Evolutionary conservation across 2,329 filamentous ascomycete species (phyloP).

Genomic region (Cephalotrichum gorgonifer): DNA sequence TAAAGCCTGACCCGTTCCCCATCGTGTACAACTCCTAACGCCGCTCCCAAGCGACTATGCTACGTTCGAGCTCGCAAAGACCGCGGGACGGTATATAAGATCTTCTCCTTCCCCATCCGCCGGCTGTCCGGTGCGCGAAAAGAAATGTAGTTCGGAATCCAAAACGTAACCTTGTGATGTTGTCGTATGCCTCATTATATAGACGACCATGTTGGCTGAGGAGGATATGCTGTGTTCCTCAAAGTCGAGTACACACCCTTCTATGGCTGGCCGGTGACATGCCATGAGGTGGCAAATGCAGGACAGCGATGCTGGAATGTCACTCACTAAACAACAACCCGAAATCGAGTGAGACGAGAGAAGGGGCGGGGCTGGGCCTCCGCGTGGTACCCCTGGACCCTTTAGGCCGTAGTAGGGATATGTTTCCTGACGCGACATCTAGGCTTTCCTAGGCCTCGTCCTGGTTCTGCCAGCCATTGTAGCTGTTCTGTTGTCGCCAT

Average conservation of each 20-base stretch:
- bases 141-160: not conserved
- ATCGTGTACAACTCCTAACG: too few relatives aligned
- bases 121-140: not conserved
- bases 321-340: too few relatives aligned
- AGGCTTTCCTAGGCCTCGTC: slow-evolving; percentile 8
- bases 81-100: too few relatives aligned
- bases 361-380: not conserved
- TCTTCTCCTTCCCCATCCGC: not conserved
- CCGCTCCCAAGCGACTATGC: too few relatives aligned
- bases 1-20: too few relatives aligned
- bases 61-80: too few relatives aligned
- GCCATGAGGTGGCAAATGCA: not conserved
- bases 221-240: not conserved
- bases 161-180: not conserved
- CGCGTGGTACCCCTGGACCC: not conserved
- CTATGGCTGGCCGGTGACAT: not conserved
- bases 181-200: not conserved
- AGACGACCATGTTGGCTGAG: not conserved
- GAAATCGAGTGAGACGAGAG: not conserved
- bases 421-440: not conserved
- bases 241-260: not conserved
- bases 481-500: not conserved
- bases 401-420: not conserved
- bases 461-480: slow-evolving; percentile 13
- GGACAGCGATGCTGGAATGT: too few relatives aligned